phyloP scores from a whole-genome alignment of 2,329 filamentous ascomycete species.

The Fusarium buharicum region DNA sequence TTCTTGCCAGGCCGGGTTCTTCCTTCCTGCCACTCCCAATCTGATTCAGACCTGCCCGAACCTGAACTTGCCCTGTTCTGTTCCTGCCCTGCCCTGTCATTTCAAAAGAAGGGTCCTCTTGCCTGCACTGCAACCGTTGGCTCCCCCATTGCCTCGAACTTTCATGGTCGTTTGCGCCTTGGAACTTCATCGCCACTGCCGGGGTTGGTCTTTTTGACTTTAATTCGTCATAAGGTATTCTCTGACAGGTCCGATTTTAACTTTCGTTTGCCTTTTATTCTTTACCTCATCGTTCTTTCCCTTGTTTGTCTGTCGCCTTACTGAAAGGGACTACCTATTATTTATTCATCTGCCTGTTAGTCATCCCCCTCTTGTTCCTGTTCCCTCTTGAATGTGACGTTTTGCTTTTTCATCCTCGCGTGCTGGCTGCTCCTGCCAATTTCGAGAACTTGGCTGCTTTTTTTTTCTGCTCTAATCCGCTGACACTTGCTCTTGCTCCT shows the following conservation, averaged over 20 bases:
- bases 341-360: conserved; percentile 15
- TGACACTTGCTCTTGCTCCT: conserved; percentile 16
- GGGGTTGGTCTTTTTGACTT: conserved; percentile 29
- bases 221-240: conserved; percentile 29
- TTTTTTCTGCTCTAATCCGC: conserved; percentile 11
- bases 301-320: conserved; percentile 1
- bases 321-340: background rate
- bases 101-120: conserved; percentile 23
- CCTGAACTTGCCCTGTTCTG: conserved; percentile 16
- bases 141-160: conserved; percentile 26
- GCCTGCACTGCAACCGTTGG: conserved; percentile 38
- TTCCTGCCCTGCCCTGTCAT: conserved; percentile 15
- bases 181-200: conserved; percentile 33
- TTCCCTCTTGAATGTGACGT: conserved; percentile 29
- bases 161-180: conserved; percentile 36
- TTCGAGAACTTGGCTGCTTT: conserved; percentile 7
- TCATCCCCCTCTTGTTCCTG: conserved; percentile 2
- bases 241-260: conserved; percentile 18
- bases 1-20: conserved; percentile 24
- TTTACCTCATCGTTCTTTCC: conserved; percentile 8
- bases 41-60: background rate
- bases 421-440: conserved; percentile 23
- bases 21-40: conserved; percentile 27
- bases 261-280: conserved; percentile 15
- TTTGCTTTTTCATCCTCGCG: conserved; percentile 18